A percentile compares a stretch with the other conserved stretches of the same genome.
Conservation (phyloP, 306 rosid species). For the Prunus campanulata region DNA sequence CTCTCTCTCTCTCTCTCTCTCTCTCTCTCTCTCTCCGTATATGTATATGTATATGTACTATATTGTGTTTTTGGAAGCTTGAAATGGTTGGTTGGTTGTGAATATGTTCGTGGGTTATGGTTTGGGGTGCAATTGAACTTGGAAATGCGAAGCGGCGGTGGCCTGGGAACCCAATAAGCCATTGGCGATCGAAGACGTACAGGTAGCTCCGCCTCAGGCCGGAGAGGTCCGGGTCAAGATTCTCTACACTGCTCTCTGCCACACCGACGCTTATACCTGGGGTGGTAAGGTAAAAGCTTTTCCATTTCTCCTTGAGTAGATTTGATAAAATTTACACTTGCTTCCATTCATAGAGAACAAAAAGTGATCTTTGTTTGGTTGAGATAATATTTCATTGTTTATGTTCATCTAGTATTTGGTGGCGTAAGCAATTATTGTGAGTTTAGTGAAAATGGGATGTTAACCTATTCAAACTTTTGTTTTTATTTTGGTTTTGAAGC, state of each 20-base stretch:
- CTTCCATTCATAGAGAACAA: background rate
- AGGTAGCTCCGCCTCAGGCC: constrained; percentile 87
- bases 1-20: background rate
- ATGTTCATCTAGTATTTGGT: no score
- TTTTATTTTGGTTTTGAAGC: background rate
- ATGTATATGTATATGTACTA: background rate
- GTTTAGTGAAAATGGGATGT: background rate
- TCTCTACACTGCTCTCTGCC: constrained; percentile 85
- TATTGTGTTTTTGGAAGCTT: background rate
- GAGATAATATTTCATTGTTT: background rate
- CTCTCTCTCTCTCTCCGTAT: background rate
- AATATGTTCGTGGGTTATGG: background rate
- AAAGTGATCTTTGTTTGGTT: background rate
- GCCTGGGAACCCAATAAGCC: constrained; percentile 98
- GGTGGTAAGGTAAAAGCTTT: constrained; percentile 66
- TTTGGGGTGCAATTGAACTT: constrained; percentile 6
- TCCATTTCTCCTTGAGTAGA: background rate
- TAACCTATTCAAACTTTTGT: background rate
- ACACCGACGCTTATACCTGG: constrained; percentile 95
- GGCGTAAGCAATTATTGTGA: background rate
- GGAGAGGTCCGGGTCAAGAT: constrained; percentile 87
- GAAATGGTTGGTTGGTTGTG: background rate
- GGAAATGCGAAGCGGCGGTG: constrained; percentile 67
- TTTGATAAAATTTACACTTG: background rate
- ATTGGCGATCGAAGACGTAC: constrained; percentile 71